These are phyloP conservation scores for Penicillium sp. DNA, from an alignment of 2,329 filamentous ascomycete species.

Conservation along the genomic window DNA sequence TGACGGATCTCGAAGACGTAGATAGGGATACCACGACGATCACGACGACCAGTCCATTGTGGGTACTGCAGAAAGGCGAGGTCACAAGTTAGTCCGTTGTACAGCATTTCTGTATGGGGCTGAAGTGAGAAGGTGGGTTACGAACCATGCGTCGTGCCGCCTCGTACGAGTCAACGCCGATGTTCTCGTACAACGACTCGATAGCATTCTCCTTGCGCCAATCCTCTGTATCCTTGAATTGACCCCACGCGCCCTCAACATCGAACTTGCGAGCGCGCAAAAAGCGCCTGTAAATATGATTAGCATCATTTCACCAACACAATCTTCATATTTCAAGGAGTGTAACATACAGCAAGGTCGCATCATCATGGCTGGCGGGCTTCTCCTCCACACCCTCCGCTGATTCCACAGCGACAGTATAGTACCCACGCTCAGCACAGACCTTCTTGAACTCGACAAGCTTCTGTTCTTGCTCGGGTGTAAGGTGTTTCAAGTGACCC, in stretches of 20 bases:
- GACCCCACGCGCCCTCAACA: constrained; percentile 72
- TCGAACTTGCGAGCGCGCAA: constrained; percentile 82
- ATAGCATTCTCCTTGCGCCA: constrained; percentile 82
- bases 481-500: constrained; percentile 81
- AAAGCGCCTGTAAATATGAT: constrained; percentile 63
- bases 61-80: constrained; percentile 65
- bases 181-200: constrained; percentile 78
- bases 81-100: neutral
- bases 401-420: constrained; percentile 34
- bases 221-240: constrained; percentile 85
- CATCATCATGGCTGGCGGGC: constrained; percentile 48
- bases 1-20: constrained; percentile 87
- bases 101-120: no score
- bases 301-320: neutral
- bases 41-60: constrained; percentile 90
- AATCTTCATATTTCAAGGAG: neutral
- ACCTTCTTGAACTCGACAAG: constrained; percentile 71
- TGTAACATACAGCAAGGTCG: constrained; percentile 47
- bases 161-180: constrained; percentile 83
- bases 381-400: constrained; percentile 31
- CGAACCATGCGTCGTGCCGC: constrained; percentile 69
- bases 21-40: constrained; percentile 86
- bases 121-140: neutral
- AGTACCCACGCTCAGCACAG: constrained; percentile 63
- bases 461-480: constrained; percentile 64